These are phyloP conservation scores for Phialophora tarda DNA, from an alignment of 2,329 filamentous ascomycete species.

Conservation along the genomic window DNA sequence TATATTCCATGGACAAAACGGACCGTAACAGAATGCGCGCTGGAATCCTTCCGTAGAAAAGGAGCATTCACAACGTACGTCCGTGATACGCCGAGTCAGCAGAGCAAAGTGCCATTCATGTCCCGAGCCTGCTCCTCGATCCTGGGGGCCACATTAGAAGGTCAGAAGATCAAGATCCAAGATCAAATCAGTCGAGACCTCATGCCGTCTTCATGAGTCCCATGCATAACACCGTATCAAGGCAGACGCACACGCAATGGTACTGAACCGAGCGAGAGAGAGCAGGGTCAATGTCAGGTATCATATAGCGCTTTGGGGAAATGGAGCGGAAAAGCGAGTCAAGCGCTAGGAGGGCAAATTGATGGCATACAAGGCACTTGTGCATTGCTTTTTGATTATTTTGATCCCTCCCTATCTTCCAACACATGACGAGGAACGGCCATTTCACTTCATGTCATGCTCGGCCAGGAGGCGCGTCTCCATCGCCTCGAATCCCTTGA, in stretches of 20 bases:
- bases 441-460: constrained; percentile 17
- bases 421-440: not conserved
- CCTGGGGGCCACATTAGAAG: not conserved
- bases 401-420: not conserved
- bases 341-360: not conserved
- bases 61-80: not conserved
- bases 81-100: not conserved
- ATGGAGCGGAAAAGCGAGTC: not conserved
- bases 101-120: not conserved
- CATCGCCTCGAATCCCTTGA: constrained; percentile 77
- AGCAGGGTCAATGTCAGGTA: not conserved
- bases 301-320: not conserved
- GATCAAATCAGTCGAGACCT: not conserved
- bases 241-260: not conserved
- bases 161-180: not conserved
- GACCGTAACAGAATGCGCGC: not conserved
- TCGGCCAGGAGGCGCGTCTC: constrained; percentile 67
- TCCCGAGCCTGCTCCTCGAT: not conserved
- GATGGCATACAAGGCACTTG: not conserved
- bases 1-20: not conserved
- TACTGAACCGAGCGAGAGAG: not conserved
- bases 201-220: not conserved
- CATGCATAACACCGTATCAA: not conserved
- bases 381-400: not conserved
- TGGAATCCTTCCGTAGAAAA: not conserved